Base-by-base conservation (phyloP, 257 asterid genomes). In the Capsicum chinense region DNA sequence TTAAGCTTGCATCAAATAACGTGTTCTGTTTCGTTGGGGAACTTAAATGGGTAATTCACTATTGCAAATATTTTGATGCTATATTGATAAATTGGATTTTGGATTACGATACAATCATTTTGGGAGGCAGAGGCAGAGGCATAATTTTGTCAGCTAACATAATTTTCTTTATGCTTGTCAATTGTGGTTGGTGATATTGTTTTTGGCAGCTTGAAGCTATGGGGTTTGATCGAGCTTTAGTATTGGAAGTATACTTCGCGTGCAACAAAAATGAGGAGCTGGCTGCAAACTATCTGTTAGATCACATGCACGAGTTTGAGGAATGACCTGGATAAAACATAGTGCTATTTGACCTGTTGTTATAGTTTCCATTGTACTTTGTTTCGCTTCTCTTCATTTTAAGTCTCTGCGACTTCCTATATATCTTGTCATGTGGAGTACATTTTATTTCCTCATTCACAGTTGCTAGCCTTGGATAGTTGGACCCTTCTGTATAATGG, bases 181-280 rank as follows among this genome's bases (percentile, higher is more conserved):
- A 48, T 33, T 73, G 35, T 4, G 47, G 62, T 16, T 68, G 16
- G 56, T 68, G 57, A 83, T 81, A 39, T 85, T 80, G 83, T 76
- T 60, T 88, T 88, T 87, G 83, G 94, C 96, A 95, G 98, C 98
- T 95, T 66, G 96, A 93, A 89, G 98, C 95, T 56, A 92, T 95
- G 98, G 98, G 98, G 35, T 95, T 93, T 79, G 96, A 93, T 83
- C 93, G 94, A 48, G 92, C 93, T 78, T 84, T 93, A 91, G 98
- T 92, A 54, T 84, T 95, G 93, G 94, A 93, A 89, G 98, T 95
- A 71, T 95, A 79, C 83, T 93, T 95, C 56, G 98, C 98, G 42
- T 95, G 98, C 96, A 95, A 95, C 97, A 95, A 92, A 91, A 92
- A 95, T 3, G 98, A 95, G 90, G 98, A 95, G 89, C 94, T 92